Evolutionary conservation across 169 alveolate genomes (phyloP).

Genomic region (Plasmodium vinckei): DNA sequence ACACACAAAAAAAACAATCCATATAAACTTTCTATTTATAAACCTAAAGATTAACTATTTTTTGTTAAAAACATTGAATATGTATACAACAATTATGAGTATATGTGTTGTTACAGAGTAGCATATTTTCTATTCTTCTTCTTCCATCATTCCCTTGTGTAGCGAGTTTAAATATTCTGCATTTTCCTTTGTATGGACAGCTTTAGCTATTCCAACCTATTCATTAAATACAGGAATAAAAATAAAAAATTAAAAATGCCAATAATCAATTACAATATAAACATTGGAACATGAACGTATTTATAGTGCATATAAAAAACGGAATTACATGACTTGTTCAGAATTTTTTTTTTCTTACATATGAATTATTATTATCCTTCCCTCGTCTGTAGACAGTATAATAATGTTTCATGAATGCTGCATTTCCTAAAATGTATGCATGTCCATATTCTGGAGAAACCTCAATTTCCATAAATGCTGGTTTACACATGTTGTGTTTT

Average conservation of each 20-base stretch:
- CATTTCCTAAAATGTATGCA: constrained; percentile 90
- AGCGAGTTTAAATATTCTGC: constrained; percentile 18
- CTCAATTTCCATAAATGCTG: constrained; percentile 92
- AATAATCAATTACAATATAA: no score
- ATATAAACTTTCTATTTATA: no score
- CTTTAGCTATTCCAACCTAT: constrained; percentile 85
- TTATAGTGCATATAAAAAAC: neutral
- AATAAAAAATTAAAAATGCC: neutral
- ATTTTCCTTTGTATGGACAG: constrained; percentile 75
- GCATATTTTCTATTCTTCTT: neutral
- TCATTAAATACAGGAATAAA: neutral
- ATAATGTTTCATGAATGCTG: constrained; percentile 89
- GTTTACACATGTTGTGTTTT: constrained; percentile 83
- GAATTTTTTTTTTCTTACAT: constrained; percentile 67
- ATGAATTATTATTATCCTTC: constrained; percentile 35
- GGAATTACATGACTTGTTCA: neutral
- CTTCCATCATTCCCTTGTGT: constrained; percentile 18
- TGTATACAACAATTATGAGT: no score
- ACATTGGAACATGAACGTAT: no score
- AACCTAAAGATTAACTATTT: no score
- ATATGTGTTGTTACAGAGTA: no score
- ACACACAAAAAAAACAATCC: no score
- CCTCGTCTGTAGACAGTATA: constrained; percentile 89
- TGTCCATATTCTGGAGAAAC: constrained; percentile 90
- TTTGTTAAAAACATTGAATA: no score